Percentiles rank a stretch among this genome's conserved stretches.
Conservation (phyloP, 495 filamentous ascomycete genomes). For the Daldinia concentrica region DNA sequence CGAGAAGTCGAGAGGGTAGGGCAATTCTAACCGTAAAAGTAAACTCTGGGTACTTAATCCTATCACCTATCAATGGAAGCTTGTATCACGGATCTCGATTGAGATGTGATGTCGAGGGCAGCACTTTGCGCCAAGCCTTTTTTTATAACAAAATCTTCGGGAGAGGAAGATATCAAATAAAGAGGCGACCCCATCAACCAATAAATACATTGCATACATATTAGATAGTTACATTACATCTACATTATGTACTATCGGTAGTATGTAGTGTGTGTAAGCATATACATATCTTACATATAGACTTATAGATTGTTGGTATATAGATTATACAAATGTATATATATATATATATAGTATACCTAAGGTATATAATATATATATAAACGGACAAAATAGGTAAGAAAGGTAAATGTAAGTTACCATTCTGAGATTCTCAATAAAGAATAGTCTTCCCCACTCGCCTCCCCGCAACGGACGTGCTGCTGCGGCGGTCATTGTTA, state of each 20-base stretch:
- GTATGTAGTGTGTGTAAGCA: neutral
- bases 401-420: neutral
- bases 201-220: neutral
- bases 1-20: constrained; percentile 18
- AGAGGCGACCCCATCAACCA: neutral
- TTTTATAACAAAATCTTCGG: neutral
- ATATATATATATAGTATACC: no score
- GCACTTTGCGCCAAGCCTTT: constrained; percentile 6
- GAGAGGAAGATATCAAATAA: neutral
- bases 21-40: constrained; percentile 35
- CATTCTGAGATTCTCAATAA: constrained; percentile 6
- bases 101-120: constrained; percentile 30
- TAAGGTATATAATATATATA: no score
- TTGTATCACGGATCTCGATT: constrained; percentile 36
- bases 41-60: constrained; percentile 11
- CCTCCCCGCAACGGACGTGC: constrained; percentile 33
- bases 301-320: neutral
- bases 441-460: constrained; percentile 27
- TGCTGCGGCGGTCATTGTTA: constrained; percentile 21
- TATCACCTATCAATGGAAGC: constrained; percentile 25
- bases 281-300: neutral
- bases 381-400: constrained; percentile 1
- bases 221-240: neutral
- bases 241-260: neutral
- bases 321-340: neutral